phyloP scores from a whole-genome alignment of 768 basidiomycete species.

The Lactifluus pinguis region DNA sequence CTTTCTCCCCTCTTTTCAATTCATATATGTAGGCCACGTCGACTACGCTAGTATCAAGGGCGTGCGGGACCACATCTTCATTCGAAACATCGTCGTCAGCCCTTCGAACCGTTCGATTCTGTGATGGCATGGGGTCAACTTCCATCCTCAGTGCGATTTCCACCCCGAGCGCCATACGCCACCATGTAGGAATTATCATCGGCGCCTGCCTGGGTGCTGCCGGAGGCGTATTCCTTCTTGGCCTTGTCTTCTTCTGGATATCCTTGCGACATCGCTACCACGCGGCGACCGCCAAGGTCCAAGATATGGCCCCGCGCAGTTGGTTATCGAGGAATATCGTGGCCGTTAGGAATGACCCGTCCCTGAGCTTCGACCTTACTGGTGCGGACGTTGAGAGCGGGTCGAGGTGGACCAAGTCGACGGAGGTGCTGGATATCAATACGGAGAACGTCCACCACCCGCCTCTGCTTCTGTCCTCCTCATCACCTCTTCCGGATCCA shows the following conservation, averaged over 20 bases:
- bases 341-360: background rate
- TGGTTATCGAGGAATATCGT: background rate
- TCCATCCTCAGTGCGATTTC: background rate
- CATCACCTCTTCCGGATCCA: background rate
- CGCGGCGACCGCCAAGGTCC: background rate
- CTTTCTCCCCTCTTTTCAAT: background rate
- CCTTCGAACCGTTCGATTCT: background rate
- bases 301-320: background rate
- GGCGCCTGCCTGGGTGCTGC: background rate
- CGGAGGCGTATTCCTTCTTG: background rate
- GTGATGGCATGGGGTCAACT: background rate
- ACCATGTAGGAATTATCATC: background rate
- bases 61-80: background rate
- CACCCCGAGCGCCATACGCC: background rate
- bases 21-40: background rate
- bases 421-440: slow-evolving; percentile 9
- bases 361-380: slow-evolving; percentile 6
- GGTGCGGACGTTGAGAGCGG: background rate
- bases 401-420: background rate
- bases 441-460: slow-evolving; percentile 1
- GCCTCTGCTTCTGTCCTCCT: background rate
- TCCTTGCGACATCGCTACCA: background rate
- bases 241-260: slow-evolving; percentile 6
- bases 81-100: background rate
- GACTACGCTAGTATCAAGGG: background rate